A percentile compares a stretch with the other conserved stretches of the same genome.
Conservation (phyloP, 352 stramenopile species). For the Phytophthora colocasiae region DNA sequence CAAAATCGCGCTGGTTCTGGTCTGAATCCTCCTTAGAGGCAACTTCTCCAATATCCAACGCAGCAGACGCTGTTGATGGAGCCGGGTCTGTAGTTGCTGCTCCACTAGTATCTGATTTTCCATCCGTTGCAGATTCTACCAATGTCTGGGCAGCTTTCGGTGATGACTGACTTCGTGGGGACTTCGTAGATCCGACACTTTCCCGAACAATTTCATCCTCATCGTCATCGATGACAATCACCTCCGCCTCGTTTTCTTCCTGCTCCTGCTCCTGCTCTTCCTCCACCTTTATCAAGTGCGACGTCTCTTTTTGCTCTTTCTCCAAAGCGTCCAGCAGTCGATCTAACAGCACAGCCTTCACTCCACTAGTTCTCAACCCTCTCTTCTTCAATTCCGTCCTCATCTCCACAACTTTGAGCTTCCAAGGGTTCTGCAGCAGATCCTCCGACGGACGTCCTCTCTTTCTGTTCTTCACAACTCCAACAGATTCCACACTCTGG, state of each 20-base stretch:
- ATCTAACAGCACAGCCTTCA: constrained; percentile 60
- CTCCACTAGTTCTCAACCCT: constrained; percentile 54
- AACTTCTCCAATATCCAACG: background rate
- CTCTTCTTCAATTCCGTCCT: constrained; percentile 66
- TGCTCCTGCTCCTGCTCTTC: constrained; percentile 14
- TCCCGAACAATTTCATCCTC: constrained; percentile 73
- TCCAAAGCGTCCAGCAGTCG: constrained; percentile 61
- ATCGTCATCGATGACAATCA: constrained; percentile 24
- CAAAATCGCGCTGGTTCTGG: background rate
- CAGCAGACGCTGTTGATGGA: background rate
- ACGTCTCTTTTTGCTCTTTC: constrained; percentile 41
- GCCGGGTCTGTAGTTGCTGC: background rate
- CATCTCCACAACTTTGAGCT: constrained; percentile 63
- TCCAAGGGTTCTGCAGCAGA: constrained; percentile 24
- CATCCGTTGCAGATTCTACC: background rate
- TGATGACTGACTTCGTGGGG: constrained; percentile 15
- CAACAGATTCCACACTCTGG: constrained; percentile 2
- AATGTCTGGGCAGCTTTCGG: constrained; percentile 3
- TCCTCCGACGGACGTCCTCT: constrained; percentile 35
- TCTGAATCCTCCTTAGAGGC: background rate
- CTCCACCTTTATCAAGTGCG: constrained; percentile 33
- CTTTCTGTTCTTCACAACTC: constrained; percentile 42
- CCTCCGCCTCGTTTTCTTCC: constrained; percentile 10
- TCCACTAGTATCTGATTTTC: background rate
- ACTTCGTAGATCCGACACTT: constrained; percentile 45